Base-by-base conservation (phyloP, 805 yeast species). In the Millerago galiae region DNA sequence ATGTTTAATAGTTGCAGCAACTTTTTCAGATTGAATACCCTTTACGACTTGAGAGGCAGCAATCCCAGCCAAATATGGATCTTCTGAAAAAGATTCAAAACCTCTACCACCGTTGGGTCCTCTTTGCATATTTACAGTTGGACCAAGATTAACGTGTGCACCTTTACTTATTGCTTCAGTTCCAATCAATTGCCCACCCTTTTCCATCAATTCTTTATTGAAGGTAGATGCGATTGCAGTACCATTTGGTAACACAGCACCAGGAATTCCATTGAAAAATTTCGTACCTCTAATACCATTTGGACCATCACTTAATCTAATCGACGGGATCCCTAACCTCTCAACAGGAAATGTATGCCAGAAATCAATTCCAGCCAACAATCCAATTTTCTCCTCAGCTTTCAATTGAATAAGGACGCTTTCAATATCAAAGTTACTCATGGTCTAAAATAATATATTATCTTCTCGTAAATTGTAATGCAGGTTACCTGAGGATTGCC, bases 31-130 rank as follows among this genome's bases (percentile, higher is more conserved):
- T 56, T 79, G 85, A 41, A 80, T 70, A 31, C 86, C 86, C 35
- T 67, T 62, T 44, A 78, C 63, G 31, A 74, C 61, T 13, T 66
- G 58, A n/a, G 77, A 67, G 29, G 83, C 71, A 14, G 59, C 65
- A 12, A 59, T 42, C 43, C 78, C 78, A 7, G 74, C 56, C 27
- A 72, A 54, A 28, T 66, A 60, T 4, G 85, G 85, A 53, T 79
- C 85, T 58, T 79, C 85, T 24, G 76, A 65, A 59, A 74, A 79
- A 27, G 77, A 68, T 57, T 79, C 85, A 52, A 78, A 79, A 2
- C 78, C 77, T 42, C 85, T 62, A 15, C 85, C 83, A 25, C 83
- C 82, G 28, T 74, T 59, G 10, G 83, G 83, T 12, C 72, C 70
- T 41, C 83, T 62, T 40, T 69, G 76, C 49, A 76, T 77, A 62